Evolutionary conservation across 495 filamentous ascomycete species (phyloP), one percentile per base, ranked within the genome.

Genomic region (Neurospora sp.): DNA sequence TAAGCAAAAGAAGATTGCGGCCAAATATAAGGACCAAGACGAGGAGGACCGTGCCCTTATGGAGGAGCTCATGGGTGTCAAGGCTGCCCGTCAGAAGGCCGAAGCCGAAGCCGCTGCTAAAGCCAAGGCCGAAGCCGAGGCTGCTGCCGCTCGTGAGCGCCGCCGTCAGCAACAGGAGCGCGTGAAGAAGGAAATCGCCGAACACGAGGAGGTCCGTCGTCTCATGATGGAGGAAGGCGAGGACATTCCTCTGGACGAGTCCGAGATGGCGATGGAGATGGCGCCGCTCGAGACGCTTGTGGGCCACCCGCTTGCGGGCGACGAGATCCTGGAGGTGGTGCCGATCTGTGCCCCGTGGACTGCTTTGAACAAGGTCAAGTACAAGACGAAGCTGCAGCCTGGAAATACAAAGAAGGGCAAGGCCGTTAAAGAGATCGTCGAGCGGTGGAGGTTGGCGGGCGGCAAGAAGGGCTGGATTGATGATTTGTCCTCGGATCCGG

Each of bases 11-110:
- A 97, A 96, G 78, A 88, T 92, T 0, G 93, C 93, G 37, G 82
- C 87, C 69, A 98, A 98, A 82, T 99, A 99, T 81, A 94, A 93
- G 40, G 86, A 96, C 77, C 96, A 99, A 86, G 94, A 97, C 77
- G 94, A 96, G 20, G 94, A 96, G 78, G 96, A 99, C 75, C 92
- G 94, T 48, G 89, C 87, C 41, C 86, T 94, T 2, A 94, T 94
- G 72, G 90, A 97, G 78, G 87, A 88, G 18, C 85, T 98, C 18
- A 89, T 97, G 12, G 96, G 96, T 48, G 90, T 92, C 14, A 84
- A 89, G 71, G 88, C 89, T 1, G 86, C 84, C 1, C 81, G 80
- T 12, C 81, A 86, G 76, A 86, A 86, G 39, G 86, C 84, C 20
- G 83, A 87, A 73, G 86, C 85, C 40, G 86, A 87, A 75, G 87